These are phyloP conservation scores for Puccinia coronata DNA, from an alignment of 1,284 basidiomycete species.

Conservation along the genomic window DNA sequence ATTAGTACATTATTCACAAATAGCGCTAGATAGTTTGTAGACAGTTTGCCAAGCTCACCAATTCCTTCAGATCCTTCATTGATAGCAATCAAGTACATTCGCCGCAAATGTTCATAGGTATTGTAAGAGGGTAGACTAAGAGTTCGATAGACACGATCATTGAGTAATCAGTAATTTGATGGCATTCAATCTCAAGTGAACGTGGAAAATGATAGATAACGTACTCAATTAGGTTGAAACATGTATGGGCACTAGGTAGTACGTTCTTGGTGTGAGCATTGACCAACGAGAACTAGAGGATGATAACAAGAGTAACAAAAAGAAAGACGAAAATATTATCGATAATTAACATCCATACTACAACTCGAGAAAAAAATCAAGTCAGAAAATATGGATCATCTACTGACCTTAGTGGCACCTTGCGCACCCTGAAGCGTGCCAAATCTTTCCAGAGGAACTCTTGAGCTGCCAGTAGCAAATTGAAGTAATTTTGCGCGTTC, in stretches of 20 bases:
- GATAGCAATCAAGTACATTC: constrained; percentile 82
- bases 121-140: constrained; percentile 84
- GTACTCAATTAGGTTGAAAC: constrained; percentile 49
- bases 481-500: too few relatives aligned
- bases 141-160: background rate
- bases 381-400: background rate
- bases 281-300: too few relatives aligned
- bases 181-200: too few relatives aligned
- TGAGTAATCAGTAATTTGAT: background rate
- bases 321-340: background rate
- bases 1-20: too few relatives aligned
- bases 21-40: background rate
- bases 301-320: constrained; percentile 39
- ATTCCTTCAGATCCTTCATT: constrained; percentile 91
- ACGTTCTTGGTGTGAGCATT: constrained; percentile 49
- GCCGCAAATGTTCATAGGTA: constrained; percentile 88
- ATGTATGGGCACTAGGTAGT: constrained; percentile 46
- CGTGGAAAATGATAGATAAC: background rate
- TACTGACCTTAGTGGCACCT: constrained; percentile 45
- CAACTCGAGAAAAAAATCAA: background rate
- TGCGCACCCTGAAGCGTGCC: too few relatives aligned
- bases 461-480: too few relatives aligned
- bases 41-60: constrained; percentile 60
- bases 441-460: too few relatives aligned
- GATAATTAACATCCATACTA: background rate